These are phyloP conservation scores for Apiotrichum siamense DNA, from an alignment of 1,284 basidiomycete genomes.

Conservation along the genomic window DNA sequence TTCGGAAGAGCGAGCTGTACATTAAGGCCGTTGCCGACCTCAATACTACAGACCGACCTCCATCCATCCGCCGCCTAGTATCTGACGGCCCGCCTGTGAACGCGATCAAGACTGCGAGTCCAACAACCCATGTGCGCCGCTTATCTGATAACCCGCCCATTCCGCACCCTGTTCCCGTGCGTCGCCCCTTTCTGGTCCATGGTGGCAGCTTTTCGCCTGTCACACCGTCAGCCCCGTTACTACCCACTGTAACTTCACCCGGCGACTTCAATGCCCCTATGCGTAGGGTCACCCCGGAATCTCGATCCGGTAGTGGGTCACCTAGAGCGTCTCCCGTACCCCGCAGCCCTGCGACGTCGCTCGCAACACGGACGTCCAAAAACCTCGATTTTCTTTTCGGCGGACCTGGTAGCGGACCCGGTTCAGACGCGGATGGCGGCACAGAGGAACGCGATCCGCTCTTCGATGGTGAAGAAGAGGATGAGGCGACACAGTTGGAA, in stretches of 20 bases:
- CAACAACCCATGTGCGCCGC: neutral
- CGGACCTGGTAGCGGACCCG: conserved; percentile 11
- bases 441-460: conserved; percentile 50
- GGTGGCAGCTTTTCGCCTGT: conserved; percentile 25
- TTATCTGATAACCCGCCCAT: conserved; percentile 1
- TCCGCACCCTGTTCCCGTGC: neutral
- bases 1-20: conserved; percentile 80
- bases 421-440: conserved; percentile 50
- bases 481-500: conserved; percentile 42
- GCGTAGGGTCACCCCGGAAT: conserved; percentile 1
- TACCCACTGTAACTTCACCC: conserved; percentile 12
- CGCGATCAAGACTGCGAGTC: neutral
- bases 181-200: conserved; percentile 16
- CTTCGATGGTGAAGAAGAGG: conserved; percentile 28
- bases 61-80: neutral
- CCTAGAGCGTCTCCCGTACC: neutral
- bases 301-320: neutral
- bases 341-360: neutral
- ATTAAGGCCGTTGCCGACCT: conserved; percentile 77
- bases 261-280: conserved; percentile 2
- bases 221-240: conserved; percentile 6
- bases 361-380: neutral
- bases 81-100: conserved; percentile 1
- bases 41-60: neutral
- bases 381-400: conserved; percentile 42